Conservation (phyloP, 176 grass and related monocot genomes). For the Otatea glauca region DNA sequence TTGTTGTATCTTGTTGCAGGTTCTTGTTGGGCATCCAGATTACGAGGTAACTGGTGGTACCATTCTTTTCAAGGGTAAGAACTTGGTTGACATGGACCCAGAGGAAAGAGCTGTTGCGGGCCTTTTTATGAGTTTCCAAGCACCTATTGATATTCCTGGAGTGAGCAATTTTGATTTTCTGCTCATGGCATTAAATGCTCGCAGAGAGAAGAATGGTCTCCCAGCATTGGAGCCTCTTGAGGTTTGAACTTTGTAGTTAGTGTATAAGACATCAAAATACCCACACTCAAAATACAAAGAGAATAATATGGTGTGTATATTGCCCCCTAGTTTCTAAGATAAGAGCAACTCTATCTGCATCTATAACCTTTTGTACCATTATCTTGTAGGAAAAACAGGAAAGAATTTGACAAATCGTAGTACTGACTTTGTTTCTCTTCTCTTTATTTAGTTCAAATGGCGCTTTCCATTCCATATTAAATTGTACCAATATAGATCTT, state of each 20-base stretch:
- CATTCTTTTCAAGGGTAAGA: conserved; percentile 82
- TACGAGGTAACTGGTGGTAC: conserved; percentile 90
- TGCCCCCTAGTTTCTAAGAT: conserved; percentile 5
- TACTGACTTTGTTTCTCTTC: neutral
- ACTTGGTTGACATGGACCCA: conserved; percentile 89
- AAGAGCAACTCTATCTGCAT: neutral
- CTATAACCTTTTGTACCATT: neutral
- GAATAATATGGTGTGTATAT: conserved; percentile 2
- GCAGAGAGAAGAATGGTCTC: conserved; percentile 70
- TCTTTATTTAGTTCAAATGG: neutral
- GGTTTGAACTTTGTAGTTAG: conserved; percentile 51
- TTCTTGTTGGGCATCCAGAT: conserved; percentile 92
- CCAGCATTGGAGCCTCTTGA: conserved; percentile 71
- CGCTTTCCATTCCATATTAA: neutral
- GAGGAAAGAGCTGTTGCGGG: conserved; percentile 94
- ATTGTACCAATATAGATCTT: conserved; percentile 4
- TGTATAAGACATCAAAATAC: neutral
- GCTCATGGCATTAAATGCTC: conserved; percentile 87
- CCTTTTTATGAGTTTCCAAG: conserved; percentile 94
- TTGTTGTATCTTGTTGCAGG: conserved; percentile 50
- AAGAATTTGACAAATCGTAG: neutral
- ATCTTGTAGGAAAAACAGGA: neutral
- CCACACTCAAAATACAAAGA: neutral
- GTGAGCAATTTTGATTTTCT: conserved; percentile 97
- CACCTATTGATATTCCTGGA: conserved; percentile 88